A percentile compares a stretch with the other conserved stretches of the same genome.
phyloP scores from a whole-genome alignment of 2,329 filamentous ascomycete species.

The Triangularia setosa region DNA sequence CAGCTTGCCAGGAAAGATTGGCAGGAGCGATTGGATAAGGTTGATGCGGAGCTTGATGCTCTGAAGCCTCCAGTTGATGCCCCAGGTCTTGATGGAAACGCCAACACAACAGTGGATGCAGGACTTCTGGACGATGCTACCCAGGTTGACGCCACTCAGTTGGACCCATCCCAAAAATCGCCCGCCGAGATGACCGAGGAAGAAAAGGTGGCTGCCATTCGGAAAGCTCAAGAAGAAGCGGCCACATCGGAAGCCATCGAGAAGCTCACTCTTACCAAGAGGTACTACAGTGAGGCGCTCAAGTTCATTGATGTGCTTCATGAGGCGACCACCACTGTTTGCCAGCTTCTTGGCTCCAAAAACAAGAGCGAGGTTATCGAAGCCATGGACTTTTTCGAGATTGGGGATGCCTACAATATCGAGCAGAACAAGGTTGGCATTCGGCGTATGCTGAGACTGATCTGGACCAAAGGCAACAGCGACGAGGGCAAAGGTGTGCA shows the following conservation, averaged over 20 bases:
- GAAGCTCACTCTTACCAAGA: slow-evolving; percentile 79
- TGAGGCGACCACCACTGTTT: slow-evolving; percentile 72
- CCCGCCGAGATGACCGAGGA: slow-evolving; percentile 69
- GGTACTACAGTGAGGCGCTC: slow-evolving; percentile 90
- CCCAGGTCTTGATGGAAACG: slow-evolving; percentile 66
- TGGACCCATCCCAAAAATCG: slow-evolving; percentile 46
- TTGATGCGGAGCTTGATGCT: slow-evolving; percentile 76
- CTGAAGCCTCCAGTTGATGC: slow-evolving; percentile 73
- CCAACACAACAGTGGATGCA: slow-evolving; percentile 68
- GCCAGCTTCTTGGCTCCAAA: slow-evolving; percentile 83
- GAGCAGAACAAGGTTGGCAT: slow-evolving; percentile 91
- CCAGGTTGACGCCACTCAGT: slow-evolving; percentile 63
- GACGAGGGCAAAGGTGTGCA: slow-evolving; percentile 99
- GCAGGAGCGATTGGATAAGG: slow-evolving; percentile 74
- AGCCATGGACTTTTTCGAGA: slow-evolving; percentile 96
- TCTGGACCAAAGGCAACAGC: slow-evolving; percentile 99
- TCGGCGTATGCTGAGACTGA: slow-evolving; percentile 88
- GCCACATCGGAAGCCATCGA: slow-evolving; percentile 85
- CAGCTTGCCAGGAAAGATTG: slow-evolving; percentile 83
- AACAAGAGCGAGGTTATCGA: slow-evolving; percentile 99
- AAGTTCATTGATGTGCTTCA: slow-evolving; percentile 92
- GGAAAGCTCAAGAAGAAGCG: slow-evolving; percentile 80
- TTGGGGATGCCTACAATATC: slow-evolving; percentile 93
- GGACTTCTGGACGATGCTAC: slow-evolving; percentile 85
- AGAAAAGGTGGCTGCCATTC: slow-evolving; percentile 66